A percentile compares a stretch with the other conserved stretches of the same genome.
These are phyloP conservation scores for Zychaea mexicana DNA, from an alignment of 371 early-diverging fungal genomes.

Conservation along the genomic window DNA sequence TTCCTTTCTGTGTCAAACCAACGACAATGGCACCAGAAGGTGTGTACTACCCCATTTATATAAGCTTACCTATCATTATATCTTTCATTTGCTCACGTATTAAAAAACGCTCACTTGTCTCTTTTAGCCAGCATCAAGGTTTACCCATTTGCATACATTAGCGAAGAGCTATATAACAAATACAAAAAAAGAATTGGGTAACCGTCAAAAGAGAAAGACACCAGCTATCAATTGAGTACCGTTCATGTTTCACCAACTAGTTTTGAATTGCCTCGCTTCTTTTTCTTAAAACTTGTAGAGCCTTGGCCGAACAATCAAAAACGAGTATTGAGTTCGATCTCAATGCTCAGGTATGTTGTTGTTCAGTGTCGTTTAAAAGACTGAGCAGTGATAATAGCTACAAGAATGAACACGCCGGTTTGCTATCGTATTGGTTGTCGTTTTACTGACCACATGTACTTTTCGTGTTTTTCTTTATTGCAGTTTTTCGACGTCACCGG, in stretches of 20 bases:
- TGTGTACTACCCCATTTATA: too few relatives aligned
- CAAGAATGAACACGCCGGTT: background rate
- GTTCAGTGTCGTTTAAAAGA: background rate
- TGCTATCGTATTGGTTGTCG: background rate
- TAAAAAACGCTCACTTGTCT: too few relatives aligned
- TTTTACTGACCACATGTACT: background rate
- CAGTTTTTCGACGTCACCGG: conserved; percentile 32
- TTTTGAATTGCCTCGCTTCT: background rate
- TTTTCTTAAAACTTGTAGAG: background rate
- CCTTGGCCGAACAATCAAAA: background rate
- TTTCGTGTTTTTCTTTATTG: background rate
- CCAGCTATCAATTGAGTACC: too few relatives aligned
- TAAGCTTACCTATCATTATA: too few relatives aligned
- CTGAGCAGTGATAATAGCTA: background rate
- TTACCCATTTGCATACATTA: background rate
- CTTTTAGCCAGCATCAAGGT: background rate
- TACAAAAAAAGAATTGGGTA: background rate
- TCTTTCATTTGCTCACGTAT: too few relatives aligned
- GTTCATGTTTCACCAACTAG: background rate
- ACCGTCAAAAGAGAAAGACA: background rate
- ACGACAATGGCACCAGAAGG: too few relatives aligned
- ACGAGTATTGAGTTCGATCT: conserved; percentile 7
- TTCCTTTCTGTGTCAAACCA: too few relatives aligned
- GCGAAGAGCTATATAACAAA: background rate
- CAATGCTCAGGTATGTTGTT: conserved; percentile 19